Conservation (phyloP, 495 filamentous ascomycete species). For the Neurospora sp. region DNA sequence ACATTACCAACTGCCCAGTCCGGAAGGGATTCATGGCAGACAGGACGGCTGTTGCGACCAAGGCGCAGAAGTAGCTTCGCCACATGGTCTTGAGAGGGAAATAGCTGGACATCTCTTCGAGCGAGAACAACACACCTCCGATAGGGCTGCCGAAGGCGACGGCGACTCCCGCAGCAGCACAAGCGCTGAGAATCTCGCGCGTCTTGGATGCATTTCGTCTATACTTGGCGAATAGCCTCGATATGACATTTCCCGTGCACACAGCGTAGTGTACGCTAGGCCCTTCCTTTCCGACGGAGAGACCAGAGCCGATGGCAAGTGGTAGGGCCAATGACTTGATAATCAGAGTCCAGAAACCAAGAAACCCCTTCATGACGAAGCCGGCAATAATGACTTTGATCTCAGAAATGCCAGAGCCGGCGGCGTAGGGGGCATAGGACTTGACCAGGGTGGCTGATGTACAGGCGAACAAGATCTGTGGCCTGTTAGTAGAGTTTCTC, state of each 20-base stretch:
- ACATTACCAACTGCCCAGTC: conserved; percentile 99
- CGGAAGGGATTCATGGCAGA: conserved; percentile 96
- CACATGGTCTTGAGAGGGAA: conserved; percentile 97
- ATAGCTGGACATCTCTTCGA: conserved; percentile 98
- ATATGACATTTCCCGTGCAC: conserved; percentile 95
- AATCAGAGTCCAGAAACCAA: conserved; percentile 82
- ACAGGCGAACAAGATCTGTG: conserved; percentile 67
- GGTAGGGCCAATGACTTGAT: conserved; percentile 93
- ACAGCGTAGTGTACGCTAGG: conserved; percentile 98
- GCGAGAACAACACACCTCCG: conserved; percentile 89
- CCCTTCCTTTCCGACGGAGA: conserved; percentile 95
- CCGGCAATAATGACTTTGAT: conserved; percentile 99
- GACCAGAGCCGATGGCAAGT: conserved; percentile 84
- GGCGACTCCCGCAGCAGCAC: conserved; percentile 88
- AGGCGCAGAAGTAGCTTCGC: conserved; percentile 94
- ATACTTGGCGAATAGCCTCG: conserved; percentile 86
- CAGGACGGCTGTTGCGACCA: conserved; percentile 89
- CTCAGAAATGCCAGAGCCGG: conserved; percentile 94
- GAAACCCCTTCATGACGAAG: conserved; percentile 99
- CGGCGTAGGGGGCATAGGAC: conserved; percentile 90
- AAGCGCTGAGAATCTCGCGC: conserved; percentile 87
- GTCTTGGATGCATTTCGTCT: conserved; percentile 88
- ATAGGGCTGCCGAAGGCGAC: conserved; percentile 98
- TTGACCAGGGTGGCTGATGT: conserved; percentile 80
- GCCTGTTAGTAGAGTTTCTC: conserved; percentile 7